Percentiles rank a stretch among this genome's conserved stretches.
phyloP scores from a whole-genome alignment of 306 rosid species.

The Betula pendula region DNA sequence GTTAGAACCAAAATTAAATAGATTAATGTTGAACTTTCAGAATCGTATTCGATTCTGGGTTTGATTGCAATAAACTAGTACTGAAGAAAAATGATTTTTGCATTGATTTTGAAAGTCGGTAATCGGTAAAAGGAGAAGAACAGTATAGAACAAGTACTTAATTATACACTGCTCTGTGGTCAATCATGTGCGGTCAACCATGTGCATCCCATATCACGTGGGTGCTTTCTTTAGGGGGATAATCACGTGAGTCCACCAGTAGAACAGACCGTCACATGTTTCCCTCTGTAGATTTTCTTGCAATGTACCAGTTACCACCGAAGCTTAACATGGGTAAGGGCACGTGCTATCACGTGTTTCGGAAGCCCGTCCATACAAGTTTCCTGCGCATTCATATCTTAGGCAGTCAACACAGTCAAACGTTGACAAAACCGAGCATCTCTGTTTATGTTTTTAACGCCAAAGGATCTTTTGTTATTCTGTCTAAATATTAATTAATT shows the following conservation, averaged over 20 bases:
- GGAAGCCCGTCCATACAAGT: conserved; percentile 27
- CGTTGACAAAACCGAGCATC: neutral
- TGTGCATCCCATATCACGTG: neutral
- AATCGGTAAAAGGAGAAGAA: no score
- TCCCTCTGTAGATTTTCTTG: neutral
- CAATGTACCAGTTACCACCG: neutral
- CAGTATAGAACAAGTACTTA: no score
- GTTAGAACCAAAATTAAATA: no score
- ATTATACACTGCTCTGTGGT: no score
- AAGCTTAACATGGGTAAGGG: conserved; percentile 14
- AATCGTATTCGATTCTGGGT: no score
- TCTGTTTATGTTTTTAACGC: neutral
- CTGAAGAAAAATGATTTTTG: neutral
- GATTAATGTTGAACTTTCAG: no score
- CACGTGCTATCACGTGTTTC: conserved; percentile 59
- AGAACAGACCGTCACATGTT: neutral
- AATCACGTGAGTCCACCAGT: conserved; percentile 46
- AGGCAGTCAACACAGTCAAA: conserved; percentile 7
- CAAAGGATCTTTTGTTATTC: neutral
- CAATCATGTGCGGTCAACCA: neutral
- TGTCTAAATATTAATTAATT: conserved; percentile 11
- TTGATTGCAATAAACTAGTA: no score
- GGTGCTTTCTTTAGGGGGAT: conserved; percentile 8
- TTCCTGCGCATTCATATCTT: neutral
- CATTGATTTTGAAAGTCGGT: neutral